Percentiles rank a stretch among this genome's conserved stretches.
phyloP scores from a whole-genome alignment of 2,329 filamentous ascomycete species.

The Aspergillus fumigatiaffinis region DNA sequence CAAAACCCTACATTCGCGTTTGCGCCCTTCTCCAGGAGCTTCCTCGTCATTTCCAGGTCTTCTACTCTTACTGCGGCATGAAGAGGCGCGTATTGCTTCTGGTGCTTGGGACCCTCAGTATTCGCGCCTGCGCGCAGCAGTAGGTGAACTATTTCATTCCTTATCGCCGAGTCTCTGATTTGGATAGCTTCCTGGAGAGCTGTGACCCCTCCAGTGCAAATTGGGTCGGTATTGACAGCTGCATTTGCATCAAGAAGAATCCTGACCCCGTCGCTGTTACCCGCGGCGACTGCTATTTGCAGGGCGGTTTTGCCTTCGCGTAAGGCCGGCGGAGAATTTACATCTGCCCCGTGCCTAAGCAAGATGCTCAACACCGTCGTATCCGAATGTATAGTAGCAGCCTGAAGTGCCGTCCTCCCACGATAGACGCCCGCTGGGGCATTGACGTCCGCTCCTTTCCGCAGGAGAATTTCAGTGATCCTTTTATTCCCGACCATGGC shows the following conservation, averaged over 20 bases:
- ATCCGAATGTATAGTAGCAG: constrained; percentile 11
- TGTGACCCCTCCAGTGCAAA: constrained; percentile 6
- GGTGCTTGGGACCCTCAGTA: background rate
- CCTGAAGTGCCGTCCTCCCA: no score
- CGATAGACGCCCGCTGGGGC: no score
- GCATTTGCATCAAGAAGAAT: constrained; percentile 15
- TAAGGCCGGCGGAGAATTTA: constrained; percentile 21
- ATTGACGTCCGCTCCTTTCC: constrained; percentile 18
- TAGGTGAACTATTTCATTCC: constrained; percentile 10
- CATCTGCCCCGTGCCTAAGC: constrained; percentile 34
- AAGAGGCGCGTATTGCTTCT: background rate
- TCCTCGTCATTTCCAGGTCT: constrained; percentile 8
- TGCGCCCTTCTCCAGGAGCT: constrained; percentile 7
- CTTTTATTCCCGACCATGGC: constrained; percentile 14
- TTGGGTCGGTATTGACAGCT: constrained; percentile 11
- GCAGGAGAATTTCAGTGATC: constrained; percentile 19
- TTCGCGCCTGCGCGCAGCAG: constrained; percentile 4
- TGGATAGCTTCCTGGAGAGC: constrained; percentile 21
- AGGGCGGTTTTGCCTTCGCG: constrained; percentile 12
- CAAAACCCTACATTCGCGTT: constrained; percentile 8
- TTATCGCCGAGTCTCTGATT: constrained; percentile 6
- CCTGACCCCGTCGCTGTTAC: constrained; percentile 11
- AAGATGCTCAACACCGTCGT: constrained; percentile 6
- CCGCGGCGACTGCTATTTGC: constrained; percentile 11
- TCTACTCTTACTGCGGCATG: constrained; percentile 4